Conservation (phyloP, 139 green algal genomes). For the Chlorokybus atmophyticus region DNA sequence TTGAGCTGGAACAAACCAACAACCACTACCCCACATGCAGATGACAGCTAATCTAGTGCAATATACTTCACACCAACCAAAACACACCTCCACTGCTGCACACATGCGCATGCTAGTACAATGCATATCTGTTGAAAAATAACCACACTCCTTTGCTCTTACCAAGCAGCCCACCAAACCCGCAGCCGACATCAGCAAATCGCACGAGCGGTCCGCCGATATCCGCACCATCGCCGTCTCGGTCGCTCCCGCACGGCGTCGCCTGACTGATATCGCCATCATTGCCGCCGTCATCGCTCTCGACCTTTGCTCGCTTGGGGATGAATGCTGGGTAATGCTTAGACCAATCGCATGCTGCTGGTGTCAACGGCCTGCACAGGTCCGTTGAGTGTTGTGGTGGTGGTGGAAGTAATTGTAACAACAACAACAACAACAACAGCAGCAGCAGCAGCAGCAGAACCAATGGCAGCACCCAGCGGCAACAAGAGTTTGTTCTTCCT, state of each 20-base stretch:
- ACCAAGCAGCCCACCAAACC: constrained; percentile 84
- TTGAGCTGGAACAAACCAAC: no score
- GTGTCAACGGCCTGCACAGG: constrained; percentile 18
- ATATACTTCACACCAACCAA: background rate
- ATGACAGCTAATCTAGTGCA: no score
- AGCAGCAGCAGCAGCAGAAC: background rate
- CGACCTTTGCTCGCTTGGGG: no score
- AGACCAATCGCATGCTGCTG: constrained; percentile 26
- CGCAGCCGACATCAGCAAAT: constrained; percentile 92
- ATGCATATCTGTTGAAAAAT: no score
- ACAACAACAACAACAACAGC: background rate
- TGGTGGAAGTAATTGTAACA: background rate
- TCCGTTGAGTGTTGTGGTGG: no score
- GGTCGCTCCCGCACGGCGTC: constrained; percentile 2
- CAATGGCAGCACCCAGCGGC: background rate
- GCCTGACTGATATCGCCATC: constrained; percentile 1
- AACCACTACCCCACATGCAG: no score
- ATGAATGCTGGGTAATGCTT: constrained; percentile 40
- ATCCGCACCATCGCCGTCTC: constrained; percentile 21
- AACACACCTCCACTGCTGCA: no score
- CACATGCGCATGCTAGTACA: background rate
- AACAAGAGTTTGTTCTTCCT: background rate
- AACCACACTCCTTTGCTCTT: constrained; percentile 26
- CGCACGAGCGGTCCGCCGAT: constrained; percentile 10
- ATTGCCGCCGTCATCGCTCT: no score